Conservation (phyloP, 75 land plant genomes). For the Cryptomeria japonica region DNA sequence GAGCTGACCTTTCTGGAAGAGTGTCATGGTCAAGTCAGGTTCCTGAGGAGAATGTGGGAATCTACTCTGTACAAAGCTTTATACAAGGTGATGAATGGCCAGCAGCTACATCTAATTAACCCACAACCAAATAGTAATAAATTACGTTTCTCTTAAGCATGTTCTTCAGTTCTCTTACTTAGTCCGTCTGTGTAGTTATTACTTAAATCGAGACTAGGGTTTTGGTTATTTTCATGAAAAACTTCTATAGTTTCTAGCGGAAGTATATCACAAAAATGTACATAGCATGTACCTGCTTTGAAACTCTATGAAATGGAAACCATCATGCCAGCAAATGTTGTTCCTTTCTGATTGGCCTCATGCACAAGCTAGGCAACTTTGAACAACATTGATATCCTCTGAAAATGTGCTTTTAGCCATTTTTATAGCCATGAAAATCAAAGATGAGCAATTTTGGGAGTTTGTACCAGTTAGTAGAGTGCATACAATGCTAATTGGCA, state of each 20-base stretch:
- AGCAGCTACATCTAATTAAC: conserved; percentile 13
- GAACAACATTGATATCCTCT: neutral
- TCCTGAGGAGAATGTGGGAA: conserved; percentile 20
- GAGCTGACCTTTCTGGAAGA: conserved; percentile 26
- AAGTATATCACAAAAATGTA: neutral
- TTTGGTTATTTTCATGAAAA: neutral
- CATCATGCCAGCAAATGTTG: neutral
- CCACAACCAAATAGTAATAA: neutral
- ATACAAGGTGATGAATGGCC: conserved; percentile 56
- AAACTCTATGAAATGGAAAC: neutral
- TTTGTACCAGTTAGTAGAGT: no score
- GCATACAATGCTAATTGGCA: no score
- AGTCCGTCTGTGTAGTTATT: neutral
- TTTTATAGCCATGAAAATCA: no score
- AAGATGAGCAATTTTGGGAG: no score
- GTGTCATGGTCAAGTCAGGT: conserved; percentile 60
- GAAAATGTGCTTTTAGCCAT: neutral
- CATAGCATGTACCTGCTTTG: neutral
- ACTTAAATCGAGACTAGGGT: neutral
- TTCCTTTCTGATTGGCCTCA: neutral
- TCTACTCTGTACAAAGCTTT: conserved; percentile 42
- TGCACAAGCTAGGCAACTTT: neutral
- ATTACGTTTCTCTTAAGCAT: neutral
- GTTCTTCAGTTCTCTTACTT: neutral
- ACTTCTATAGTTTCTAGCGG: neutral